A percentile compares a stretch with the other conserved stretches of the same genome.
phyloP scores from a whole-genome alignment of 2,329 filamentous ascomycete species.

The Trichoderma afroharzianum region DNA sequence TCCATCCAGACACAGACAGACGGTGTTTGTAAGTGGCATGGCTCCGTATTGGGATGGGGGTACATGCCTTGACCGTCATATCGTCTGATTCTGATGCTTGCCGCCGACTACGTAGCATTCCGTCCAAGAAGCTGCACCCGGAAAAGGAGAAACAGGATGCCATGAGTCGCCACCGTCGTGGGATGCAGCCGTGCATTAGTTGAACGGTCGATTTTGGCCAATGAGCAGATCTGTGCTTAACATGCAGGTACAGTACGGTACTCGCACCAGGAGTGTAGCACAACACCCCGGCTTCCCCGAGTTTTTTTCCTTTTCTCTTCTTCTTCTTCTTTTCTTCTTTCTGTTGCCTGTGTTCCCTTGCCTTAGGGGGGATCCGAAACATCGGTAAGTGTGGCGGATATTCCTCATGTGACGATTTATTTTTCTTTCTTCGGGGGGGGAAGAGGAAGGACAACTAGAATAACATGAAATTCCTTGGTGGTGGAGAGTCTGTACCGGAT shows the following conservation, averaged over 20 bases:
- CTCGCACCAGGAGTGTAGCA: not conserved
- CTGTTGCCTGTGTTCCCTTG: not conserved
- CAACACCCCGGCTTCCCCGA: constrained; percentile 3
- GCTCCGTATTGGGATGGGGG: not conserved
- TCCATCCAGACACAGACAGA: not conserved
- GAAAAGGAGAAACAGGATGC: constrained; percentile 1
- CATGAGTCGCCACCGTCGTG: constrained; percentile 9
- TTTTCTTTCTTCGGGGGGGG: not conserved
- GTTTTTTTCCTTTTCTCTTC: not conserved
- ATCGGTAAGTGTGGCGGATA: not conserved
- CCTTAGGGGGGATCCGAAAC: not conserved
- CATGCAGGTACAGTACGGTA: constrained; percentile 9
- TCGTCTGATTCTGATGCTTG: constrained; percentile 13
- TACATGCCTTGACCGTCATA: not conserved
- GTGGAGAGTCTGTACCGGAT: not conserved
- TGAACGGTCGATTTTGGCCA: not conserved
- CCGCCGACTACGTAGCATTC: not conserved
- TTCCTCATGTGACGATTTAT: not conserved
- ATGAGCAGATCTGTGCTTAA: constrained; percentile 8
- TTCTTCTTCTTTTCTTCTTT: not conserved
- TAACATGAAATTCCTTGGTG: not conserved
- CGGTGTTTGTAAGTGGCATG: not conserved
- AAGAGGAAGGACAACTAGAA: not conserved
- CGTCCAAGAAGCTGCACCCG: not conserved
- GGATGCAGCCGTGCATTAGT: constrained; percentile 13